These are phyloP conservation scores for Primulina tabacum DNA, from an alignment of 257 asterid species.

Conservation along the genomic window DNA sequence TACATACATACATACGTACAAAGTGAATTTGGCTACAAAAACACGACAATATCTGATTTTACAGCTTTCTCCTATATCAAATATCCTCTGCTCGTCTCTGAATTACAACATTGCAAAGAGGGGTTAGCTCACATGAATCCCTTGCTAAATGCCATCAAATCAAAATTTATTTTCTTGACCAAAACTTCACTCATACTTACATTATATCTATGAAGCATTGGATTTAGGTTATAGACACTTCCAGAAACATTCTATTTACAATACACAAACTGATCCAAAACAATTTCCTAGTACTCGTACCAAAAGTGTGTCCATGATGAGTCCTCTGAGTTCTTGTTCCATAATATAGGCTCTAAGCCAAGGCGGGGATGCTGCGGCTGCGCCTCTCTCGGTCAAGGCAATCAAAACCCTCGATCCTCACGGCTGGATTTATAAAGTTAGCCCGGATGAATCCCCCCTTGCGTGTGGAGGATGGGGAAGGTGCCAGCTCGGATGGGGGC, in stretches of 20 bases:
- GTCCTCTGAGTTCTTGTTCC: slow-evolving; percentile 1
- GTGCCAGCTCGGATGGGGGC: slow-evolving; percentile 41
- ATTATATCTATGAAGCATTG: too few species aligned
- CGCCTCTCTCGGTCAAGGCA: slow-evolving; percentile 91
- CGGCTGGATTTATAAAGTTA: slow-evolving; percentile 82
- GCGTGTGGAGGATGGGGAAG: slow-evolving; percentile 56
- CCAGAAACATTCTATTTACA: neutral
- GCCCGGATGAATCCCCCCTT: slow-evolving; percentile 77
- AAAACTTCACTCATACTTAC: neutral
- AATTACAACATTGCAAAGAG: slow-evolving; percentile 23
- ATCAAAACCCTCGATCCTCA: slow-evolving; percentile 89
- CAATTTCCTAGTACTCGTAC: neutral
- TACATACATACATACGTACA: neutral
- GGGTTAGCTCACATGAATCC: neutral
- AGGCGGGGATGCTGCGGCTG: slow-evolving; percentile 89
- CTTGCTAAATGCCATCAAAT: slow-evolving; percentile 34
- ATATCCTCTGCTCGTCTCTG: neutral
- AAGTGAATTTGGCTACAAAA: neutral
- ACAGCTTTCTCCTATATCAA: neutral
- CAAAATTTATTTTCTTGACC: slow-evolving; percentile 23
- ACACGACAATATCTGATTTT: neutral
- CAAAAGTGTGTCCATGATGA: slow-evolving; percentile 4
- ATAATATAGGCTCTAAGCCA: slow-evolving; percentile 52
- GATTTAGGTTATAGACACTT: neutral
- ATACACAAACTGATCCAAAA: neutral